Base-by-base conservation (phyloP, 305 asterid genomes). In the Petunia hybrid region DNA sequence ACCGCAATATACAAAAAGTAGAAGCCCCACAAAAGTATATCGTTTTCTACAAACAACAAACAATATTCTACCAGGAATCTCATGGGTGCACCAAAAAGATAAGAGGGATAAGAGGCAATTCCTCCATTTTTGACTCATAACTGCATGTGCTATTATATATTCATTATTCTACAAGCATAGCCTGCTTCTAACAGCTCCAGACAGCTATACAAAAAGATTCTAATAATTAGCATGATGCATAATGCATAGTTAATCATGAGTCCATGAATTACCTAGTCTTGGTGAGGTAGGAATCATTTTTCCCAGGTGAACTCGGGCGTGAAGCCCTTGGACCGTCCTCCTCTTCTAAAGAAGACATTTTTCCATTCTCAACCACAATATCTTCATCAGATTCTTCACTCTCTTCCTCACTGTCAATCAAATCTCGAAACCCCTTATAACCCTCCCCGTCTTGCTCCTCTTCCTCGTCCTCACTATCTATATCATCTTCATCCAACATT, bases 241-340 rank as follows among this genome's bases (percentile, higher is more conserved):
- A 14, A 36, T 36, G 53, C 48, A 53, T 53, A 36, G 43, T 43
- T 48, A 69, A 31, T n/a, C 64, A 74, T 53, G 45, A 57, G 22
- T 64, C 76, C 5, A 13, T 74, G 68, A 75, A 80, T 73, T 74
- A 94, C 99, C 99, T 91, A 87, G 95, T 93, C 82, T 93, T 97
- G 76, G 97, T 94, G 46, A 96, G 99, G 88, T 96, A 91, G 38
- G 97, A 90, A 71, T 87, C 97, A 81, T 76, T 82, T 62, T 84
- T 67, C 73, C 82, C 88, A 5, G 87, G 60, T 65, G 92, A 87
- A 78, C 86, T 89, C 60, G 84, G 81, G 59, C 88, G 78, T 13
- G 85, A 39, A 77, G 63, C 41, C 48, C 61, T 43, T 13, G 69
- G n/a, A 22, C 74, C 65, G 56, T 76, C 68, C 48, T 80, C 64